These are phyloP conservation scores for Allium sativum DNA, from an alignment of 106 monocot genomes.

Conservation along the genomic window DNA sequence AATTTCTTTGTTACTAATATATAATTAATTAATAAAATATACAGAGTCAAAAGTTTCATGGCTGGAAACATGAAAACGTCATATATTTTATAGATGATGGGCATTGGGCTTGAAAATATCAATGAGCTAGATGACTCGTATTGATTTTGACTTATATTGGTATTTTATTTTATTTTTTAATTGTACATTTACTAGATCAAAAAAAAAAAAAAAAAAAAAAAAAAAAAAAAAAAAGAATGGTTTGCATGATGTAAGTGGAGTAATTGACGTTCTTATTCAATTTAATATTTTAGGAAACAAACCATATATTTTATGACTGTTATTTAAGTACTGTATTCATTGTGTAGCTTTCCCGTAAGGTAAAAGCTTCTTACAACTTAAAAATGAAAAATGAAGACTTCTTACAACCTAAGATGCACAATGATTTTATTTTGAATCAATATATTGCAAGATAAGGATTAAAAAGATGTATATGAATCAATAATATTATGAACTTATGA, in stretches of 20 bases:
- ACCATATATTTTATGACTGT: background rate
- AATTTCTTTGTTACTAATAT: too few species aligned
- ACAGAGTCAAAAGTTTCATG: too few species aligned
- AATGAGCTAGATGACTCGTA: background rate
- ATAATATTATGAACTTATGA: background rate
- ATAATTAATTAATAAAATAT: too few species aligned
- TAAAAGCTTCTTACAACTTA: background rate
- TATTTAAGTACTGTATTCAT: too few species aligned
- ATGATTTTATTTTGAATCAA: background rate
- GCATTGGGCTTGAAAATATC: slow-evolving; percentile 4
- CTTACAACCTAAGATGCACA: too few species aligned
- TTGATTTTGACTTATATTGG: background rate
- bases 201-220: too few species aligned
- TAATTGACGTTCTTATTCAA: background rate
- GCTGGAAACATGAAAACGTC: background rate
- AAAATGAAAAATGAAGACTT: background rate
- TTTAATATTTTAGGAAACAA: background rate
- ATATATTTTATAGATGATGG: background rate
- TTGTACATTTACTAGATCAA: background rate
- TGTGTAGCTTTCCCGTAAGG: too few species aligned
- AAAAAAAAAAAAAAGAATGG: background rate
- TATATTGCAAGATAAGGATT: background rate
- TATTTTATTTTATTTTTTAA: background rate
- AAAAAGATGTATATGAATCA: background rate
- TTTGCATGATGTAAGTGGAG: background rate